Evolutionary conservation across 2,329 filamentous ascomycete species (phyloP), one percentile per base, ranked within the genome.

Genomic region (Zasmidium cellare): DNA sequence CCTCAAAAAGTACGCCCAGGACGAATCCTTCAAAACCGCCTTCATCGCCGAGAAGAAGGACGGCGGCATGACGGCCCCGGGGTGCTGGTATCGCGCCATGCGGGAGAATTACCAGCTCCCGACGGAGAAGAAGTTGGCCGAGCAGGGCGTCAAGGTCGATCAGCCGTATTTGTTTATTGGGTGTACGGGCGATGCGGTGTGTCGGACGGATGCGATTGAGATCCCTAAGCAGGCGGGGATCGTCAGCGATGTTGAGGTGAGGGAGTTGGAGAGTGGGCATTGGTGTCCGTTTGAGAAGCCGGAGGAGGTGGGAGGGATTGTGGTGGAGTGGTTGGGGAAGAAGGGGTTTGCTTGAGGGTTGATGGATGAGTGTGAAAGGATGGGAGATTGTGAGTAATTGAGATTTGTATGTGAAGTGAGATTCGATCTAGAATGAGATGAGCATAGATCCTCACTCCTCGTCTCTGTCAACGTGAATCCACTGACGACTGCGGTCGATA

Each of bases 161-260:
- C 70, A 73, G 20, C 76, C 76, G 0, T 61, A 70, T 44, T 59
- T 78, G 38, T 77, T 71, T 44, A 67, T 78, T 38, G 64, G 58
- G 16, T 59, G 53, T 55, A 71, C 71, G 51, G 63, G 59, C 0
- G 68, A 70, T 63, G 59, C 60, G 6, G 65, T 70, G 5, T 67
- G 65, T 53, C 46, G 64, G 46, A 57, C 62, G 14, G 65, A 65
- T 9, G 23, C 46, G 22, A 65, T 68, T 35, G 55, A 63, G 1
- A 31, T 45, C 50, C 41, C 56, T 12, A 64, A 65, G 38, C 47
- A 64, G 45, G 47, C 54, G 3, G 68, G 66, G 1, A 54, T 68
- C 53, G 44, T 68, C 24, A 61, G 59, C 24, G 58, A 69, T 51
- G 46, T 66, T 20, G 65, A 56, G n/a, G 56, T 56, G 23, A 28